Evolutionary conservation across 129 eudicot genomes (phyloP), one percentile per base, ranked within the genome.

Genomic region (Sambucus nigra): DNA sequence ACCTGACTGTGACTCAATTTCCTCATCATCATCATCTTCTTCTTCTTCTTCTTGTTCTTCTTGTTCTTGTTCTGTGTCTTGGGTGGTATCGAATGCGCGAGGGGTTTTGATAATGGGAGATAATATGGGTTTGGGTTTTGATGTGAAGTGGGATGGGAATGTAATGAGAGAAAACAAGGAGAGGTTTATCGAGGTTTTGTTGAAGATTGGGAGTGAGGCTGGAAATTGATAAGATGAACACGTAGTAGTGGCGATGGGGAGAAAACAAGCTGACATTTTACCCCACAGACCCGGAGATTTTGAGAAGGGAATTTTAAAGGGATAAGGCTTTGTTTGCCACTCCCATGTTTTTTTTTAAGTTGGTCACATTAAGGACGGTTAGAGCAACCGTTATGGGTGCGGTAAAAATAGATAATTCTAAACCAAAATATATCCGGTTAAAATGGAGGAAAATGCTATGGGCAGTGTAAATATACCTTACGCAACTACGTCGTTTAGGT

Each of bases 191-290:
- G 51, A 13, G 32, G 28, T 7, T 46, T 55, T 66, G 65, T 49
- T 63, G 76, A 22, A 28, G 19, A 53, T 53, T 47, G 46, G 42
- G 23, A 68, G 59, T 21, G 81, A 63, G 45, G 69, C 18, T 49
- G 79, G n/a, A n/a, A n/a, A n/a, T n/a, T n/a, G n/a, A n/a, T n/a
- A 51, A 19, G 59, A 39, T 23, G 84, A 52, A 68, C 69, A 19
- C 2, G 29, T 23, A 33, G 45, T 8, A 56, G 65, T 41, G 64
- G 58, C 65, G 65, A 49, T 67, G 58, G 26, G 63, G 61, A 69
- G 57, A 26, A 81, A 69, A 26, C 66, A 49, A n/a, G 72, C 73
- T 60, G 70, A 52, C 80, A 73, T 73, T 61, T 64, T 56, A n/a
- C n/a, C n/a, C n/a, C n/a, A n/a, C n/a, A n/a, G n/a, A n/a, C n/a